Evolutionary conservation across 768 basidiomycete species (phyloP).

Genomic region (Basidioascus undulatus): DNA sequence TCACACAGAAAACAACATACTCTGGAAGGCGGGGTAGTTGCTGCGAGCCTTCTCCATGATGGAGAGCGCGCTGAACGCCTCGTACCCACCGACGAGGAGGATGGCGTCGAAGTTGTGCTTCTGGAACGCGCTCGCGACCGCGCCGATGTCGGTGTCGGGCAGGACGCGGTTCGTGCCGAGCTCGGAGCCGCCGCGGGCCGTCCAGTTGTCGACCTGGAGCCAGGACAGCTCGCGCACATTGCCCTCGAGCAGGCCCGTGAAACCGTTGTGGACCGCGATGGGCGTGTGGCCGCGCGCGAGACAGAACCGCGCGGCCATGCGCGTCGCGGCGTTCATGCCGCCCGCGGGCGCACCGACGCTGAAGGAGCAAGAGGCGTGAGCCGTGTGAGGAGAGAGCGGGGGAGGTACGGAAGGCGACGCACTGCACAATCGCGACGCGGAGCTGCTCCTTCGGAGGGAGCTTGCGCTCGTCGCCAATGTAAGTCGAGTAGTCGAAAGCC

Average conservation of each 20-base stretch:
- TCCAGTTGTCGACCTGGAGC: slow-evolving; percentile 94
- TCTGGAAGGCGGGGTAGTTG: slow-evolving; percentile 65
- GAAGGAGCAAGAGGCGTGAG: background rate
- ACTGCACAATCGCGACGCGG: slow-evolving; percentile 24
- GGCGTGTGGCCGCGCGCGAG: slow-evolving; percentile 74
- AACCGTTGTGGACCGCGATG: slow-evolving; percentile 85
- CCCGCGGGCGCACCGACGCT: slow-evolving; percentile 94
- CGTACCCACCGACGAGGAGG: slow-evolving; percentile 85
- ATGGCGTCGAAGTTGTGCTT: slow-evolving; percentile 51
- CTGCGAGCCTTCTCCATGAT: slow-evolving; percentile 56
- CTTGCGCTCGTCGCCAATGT: slow-evolving; percentile 28
- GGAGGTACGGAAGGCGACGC: background rate
- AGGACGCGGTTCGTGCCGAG: slow-evolving; percentile 83
- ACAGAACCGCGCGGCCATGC: slow-evolving; percentile 82
- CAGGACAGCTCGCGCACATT: slow-evolving; percentile 66
- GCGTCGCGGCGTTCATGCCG: slow-evolving; percentile 95
- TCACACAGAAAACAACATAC: background rate
- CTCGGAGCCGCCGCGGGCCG: slow-evolving; percentile 85
- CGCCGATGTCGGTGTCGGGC: slow-evolving; percentile 66
- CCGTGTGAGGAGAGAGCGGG: background rate
- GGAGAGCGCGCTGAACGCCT: slow-evolving; percentile 60
- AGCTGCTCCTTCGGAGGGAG: slow-evolving; percentile 25
- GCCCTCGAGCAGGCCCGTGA: slow-evolving; percentile 80
- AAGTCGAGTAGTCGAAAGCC: slow-evolving; percentile 57
- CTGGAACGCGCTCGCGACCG: slow-evolving; percentile 77